Evolutionary conservation across 2,329 filamentous ascomycete species (phyloP).

Genomic region (Aureobasidium melanogenum): DNA sequence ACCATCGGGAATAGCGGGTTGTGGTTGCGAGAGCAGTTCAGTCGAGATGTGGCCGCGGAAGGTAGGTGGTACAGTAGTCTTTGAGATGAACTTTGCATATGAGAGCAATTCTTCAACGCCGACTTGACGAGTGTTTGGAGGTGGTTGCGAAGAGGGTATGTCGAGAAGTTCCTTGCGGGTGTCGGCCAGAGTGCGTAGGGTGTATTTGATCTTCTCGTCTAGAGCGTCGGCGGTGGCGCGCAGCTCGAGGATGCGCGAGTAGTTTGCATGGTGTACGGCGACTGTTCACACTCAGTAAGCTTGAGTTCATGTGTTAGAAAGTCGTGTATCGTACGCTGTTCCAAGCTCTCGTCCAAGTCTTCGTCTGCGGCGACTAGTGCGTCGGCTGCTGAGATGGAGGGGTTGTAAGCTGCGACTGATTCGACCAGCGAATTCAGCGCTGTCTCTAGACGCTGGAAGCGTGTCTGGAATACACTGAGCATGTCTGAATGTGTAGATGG

Average conservation of each 20-base stretch:
- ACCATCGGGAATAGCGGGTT: background rate
- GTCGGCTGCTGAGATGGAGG: constrained; percentile 56
- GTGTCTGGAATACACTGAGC: constrained; percentile 33
- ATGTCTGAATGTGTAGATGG: constrained; percentile 21
- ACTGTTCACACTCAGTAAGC: constrained; percentile 37
- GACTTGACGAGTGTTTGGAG: constrained; percentile 41
- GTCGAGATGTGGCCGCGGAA: constrained; percentile 21
- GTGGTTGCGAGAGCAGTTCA: background rate
- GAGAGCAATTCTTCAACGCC: constrained; percentile 64
- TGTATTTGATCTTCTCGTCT: constrained; percentile 64
- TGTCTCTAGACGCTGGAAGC: constrained; percentile 38
- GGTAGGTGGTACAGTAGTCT: constrained; percentile 65
- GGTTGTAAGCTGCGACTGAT: constrained; percentile 75
- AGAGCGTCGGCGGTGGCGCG: constrained; percentile 56
- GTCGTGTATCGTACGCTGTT: constrained; percentile 42
- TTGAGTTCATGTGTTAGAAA: background rate
- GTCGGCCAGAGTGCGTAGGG: constrained; percentile 58
- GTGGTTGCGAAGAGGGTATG: constrained; percentile 34
- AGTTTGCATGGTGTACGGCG: constrained; percentile 65
- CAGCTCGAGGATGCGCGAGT: constrained; percentile 59
- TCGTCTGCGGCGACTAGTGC: constrained; percentile 64
- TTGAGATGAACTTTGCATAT: constrained; percentile 72
- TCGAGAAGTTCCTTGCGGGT: constrained; percentile 64
- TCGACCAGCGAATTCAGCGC: constrained; percentile 61
- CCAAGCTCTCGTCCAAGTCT: constrained; percentile 56